Percentiles rank a stretch among this genome's conserved stretches.
Evolutionary conservation across 2,329 filamentous ascomycete species (phyloP).

Genomic region (Talaromyces verruculosus): DNA sequence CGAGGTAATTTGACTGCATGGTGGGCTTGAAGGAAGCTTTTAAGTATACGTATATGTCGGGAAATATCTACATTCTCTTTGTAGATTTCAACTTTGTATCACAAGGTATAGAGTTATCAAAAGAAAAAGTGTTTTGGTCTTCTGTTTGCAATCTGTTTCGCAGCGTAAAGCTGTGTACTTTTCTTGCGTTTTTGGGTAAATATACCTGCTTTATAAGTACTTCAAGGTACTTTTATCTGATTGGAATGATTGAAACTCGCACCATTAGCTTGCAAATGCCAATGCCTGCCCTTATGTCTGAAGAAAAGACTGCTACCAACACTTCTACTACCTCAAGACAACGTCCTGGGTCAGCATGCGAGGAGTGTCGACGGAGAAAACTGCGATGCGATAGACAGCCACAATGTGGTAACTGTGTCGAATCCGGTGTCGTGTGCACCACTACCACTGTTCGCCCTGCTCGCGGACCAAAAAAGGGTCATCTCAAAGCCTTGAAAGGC

Average conservation of each 20-base stretch:
- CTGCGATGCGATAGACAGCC: slow-evolving; percentile 82
- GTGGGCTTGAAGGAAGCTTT: background rate
- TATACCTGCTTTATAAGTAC: background rate
- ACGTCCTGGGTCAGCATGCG: slow-evolving; percentile 62
- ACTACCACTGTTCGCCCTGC: slow-evolving; percentile 30
- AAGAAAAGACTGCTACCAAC: slow-evolving; percentile 12
- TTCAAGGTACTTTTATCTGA: background rate
- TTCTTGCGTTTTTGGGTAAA: background rate
- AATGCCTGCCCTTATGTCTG: slow-evolving; percentile 17
- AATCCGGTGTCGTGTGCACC: slow-evolving; percentile 31
- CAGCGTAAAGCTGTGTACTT: background rate
- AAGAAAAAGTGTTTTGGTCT: background rate
- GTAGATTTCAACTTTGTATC: background rate
- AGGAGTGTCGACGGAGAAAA: slow-evolving; percentile 90
- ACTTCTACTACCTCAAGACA: slow-evolving; percentile 25
- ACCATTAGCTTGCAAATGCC: slow-evolving; percentile 15
- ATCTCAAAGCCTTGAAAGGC: slow-evolving; percentile 64
- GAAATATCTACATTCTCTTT: slow-evolving; percentile 10
- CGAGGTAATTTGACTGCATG: background rate
- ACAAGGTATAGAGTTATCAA: background rate
- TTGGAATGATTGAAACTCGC: slow-evolving; percentile 19
- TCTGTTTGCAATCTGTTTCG: background rate
- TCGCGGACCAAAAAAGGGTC: slow-evolving; percentile 88
- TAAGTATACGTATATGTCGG: slow-evolving; percentile 8
- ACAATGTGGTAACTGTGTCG: slow-evolving; percentile 81